Evolutionary conservation across 2,329 filamentous ascomycete species (phyloP).

Genomic region (Bertia moriformis): DNA sequence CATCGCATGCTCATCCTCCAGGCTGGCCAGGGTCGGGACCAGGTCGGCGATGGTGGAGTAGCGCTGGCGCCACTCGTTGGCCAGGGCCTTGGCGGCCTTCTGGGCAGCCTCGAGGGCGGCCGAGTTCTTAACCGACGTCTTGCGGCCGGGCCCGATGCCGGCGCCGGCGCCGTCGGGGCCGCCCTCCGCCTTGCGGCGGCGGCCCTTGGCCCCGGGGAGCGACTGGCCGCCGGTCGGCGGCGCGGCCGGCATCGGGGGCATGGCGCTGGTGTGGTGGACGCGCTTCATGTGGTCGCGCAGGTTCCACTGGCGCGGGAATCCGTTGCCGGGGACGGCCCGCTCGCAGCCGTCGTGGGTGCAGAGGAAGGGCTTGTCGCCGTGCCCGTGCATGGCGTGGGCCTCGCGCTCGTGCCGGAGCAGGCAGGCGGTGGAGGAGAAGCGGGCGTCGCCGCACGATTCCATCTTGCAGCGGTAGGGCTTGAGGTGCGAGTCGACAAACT

Average conservation of each 20-base stretch:
- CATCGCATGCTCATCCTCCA: background rate
- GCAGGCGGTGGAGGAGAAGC: conserved; percentile 90
- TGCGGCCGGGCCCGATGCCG: conserved; percentile 26
- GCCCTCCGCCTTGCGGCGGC: conserved; percentile 42
- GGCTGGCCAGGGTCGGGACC: background rate
- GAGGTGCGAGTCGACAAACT: conserved; percentile 91
- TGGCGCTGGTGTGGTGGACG: conserved; percentile 58
- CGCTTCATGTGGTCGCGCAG: conserved; percentile 93
- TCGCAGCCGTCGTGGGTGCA: conserved; percentile 83
- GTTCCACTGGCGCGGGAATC: conserved; percentile 92
- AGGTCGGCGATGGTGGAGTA: background rate
- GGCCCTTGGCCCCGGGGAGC: conserved; percentile 27
- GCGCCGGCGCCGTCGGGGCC: no score
- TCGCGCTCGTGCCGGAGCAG: conserved; percentile 89
- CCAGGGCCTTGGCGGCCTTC: background rate
- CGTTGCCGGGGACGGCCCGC: conserved; percentile 65
- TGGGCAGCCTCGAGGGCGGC: background rate
- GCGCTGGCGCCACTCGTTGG: background rate
- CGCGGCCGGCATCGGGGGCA: conserved; percentile 10
- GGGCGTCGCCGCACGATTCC: conserved; percentile 65
- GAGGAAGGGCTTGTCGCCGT: conserved; percentile 81
- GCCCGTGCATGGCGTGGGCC: conserved; percentile 87
- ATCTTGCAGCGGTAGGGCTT: conserved; percentile 94
- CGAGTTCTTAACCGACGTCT: conserved; percentile 27
- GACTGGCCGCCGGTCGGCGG: conserved; percentile 24